Conservation (phyloP, 139 green algal genomes). For the Gonium pectorale region DNA sequence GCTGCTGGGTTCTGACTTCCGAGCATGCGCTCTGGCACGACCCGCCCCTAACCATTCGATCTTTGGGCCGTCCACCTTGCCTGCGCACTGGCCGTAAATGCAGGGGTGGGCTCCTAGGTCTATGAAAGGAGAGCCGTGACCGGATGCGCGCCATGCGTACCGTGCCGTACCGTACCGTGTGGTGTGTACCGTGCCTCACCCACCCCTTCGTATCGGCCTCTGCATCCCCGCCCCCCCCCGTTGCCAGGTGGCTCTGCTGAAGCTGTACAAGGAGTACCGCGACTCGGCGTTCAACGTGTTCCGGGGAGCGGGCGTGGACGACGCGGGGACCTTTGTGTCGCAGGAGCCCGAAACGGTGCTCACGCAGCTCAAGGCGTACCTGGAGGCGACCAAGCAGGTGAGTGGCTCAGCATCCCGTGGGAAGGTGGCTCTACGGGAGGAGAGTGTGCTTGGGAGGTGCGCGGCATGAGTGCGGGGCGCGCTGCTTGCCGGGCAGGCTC, state of each 20-base stretch:
- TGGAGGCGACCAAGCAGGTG: slow-evolving; percentile 56
- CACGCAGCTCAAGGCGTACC: slow-evolving; percentile 46
- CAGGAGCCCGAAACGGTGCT: slow-evolving; percentile 39
- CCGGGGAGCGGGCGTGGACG: slow-evolving; percentile 13
- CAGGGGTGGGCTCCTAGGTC: no score
- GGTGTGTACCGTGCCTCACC: not conserved
- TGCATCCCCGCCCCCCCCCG: not conserved
- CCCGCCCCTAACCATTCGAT: no score
- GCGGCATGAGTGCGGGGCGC: no score
- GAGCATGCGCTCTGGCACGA: no score
- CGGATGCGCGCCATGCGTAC: not conserved
- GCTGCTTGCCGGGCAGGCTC: no score
- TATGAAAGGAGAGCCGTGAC: no score
- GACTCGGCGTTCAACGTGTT: slow-evolving; percentile 60
- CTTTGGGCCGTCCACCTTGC: no score
- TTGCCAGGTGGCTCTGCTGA: slow-evolving; percentile 44
- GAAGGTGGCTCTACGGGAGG: no score
- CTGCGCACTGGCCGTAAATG: no score
- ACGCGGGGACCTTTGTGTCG: slow-evolving; percentile 20
- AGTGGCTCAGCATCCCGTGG: no score
- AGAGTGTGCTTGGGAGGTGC: no score
- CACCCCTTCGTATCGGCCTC: not conserved
- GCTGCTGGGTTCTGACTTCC: no score
- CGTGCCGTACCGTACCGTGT: not conserved
- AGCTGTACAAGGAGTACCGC: slow-evolving; percentile 75